A percentile compares a stretch with the other conserved stretches of the same genome.
These are phyloP conservation scores for Tolypocladium ovalisporum DNA, from an alignment of 2,329 filamentous ascomycete genomes.

Conservation along the genomic window DNA sequence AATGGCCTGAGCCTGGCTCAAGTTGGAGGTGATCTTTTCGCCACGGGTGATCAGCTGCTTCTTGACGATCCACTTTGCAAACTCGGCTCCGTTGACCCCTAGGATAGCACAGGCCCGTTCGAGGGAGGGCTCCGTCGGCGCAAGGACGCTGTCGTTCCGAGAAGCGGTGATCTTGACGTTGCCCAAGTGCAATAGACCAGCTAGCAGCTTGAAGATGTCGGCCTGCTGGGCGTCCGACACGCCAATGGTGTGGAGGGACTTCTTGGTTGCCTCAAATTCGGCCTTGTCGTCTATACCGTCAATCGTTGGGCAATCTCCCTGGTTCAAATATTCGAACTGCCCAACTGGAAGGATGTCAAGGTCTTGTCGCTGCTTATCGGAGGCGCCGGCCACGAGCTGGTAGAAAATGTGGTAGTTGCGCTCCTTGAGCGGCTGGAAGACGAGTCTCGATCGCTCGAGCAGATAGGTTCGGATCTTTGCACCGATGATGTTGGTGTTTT, in stretches of 20 bases:
- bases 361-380: slow-evolving; percentile 70
- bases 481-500: slow-evolving; percentile 89
- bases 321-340: slow-evolving; percentile 92
- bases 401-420: slow-evolving; percentile 99
- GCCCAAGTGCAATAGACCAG: slow-evolving; percentile 84
- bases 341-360: slow-evolving; percentile 72
- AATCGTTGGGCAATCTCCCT: slow-evolving; percentile 82
- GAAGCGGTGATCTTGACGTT: slow-evolving; percentile 94
- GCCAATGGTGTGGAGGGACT: slow-evolving; percentile 79
- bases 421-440: slow-evolving; percentile 96
- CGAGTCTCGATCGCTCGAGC: slow-evolving; percentile 85
- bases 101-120: slow-evolving; percentile 73
- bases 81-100: slow-evolving; percentile 75
- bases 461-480: slow-evolving; percentile 96
- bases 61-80: slow-evolving; percentile 97
- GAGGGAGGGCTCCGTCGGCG: slow-evolving; percentile 70
- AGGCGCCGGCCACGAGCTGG: slow-evolving; percentile 87
- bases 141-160: slow-evolving; percentile 75
- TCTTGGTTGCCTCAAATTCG: slow-evolving; percentile 81
- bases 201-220: slow-evolving; percentile 82
- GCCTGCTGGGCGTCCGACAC: slow-evolving; percentile 63
- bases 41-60: slow-evolving; percentile 94
- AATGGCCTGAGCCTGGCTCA: slow-evolving; percentile 84
- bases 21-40: slow-evolving; percentile 93
- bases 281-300: slow-evolving; percentile 93